These are phyloP conservation scores for Lagerstroemia speciosa DNA, from an alignment of 345 rosid genomes.

Conservation along the genomic window DNA sequence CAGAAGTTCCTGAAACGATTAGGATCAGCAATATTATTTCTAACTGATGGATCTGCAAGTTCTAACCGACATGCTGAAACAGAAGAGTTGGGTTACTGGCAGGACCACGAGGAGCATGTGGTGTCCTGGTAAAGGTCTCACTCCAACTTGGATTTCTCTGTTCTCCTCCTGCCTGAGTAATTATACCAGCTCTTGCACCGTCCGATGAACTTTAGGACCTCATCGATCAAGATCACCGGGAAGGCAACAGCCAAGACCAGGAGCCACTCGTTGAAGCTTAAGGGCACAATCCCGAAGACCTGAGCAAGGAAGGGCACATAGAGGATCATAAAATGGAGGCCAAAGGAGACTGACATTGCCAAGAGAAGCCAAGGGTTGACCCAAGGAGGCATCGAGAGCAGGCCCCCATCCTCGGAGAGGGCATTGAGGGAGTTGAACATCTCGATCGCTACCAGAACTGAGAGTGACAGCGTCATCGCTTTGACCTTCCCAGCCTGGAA, in stretches of 20 bases:
- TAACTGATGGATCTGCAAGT: no score
- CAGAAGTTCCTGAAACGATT: not conserved
- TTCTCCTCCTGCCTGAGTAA: constrained; percentile 13
- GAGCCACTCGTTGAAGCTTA: constrained; percentile 83
- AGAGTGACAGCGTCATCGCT: constrained; percentile 81
- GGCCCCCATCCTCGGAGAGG: constrained; percentile 80
- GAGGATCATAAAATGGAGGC: constrained; percentile 72
- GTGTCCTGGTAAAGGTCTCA: not conserved
- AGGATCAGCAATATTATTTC: not conserved
- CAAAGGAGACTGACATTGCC: constrained; percentile 80
- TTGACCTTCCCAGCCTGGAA: constrained; percentile 78
- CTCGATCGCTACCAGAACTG: constrained; percentile 89
- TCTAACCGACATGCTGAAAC: no score
- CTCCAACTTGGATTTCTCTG: not conserved
- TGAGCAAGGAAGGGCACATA: constrained; percentile 83
- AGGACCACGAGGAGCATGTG: not conserved
- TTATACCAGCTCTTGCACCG: constrained; percentile 44
- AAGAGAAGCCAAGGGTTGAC: constrained; percentile 77
- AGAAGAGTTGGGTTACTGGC: not conserved
- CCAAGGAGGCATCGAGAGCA: constrained; percentile 94
- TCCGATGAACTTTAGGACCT: constrained; percentile 72
- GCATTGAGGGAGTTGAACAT: constrained; percentile 97
- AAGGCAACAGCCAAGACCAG: constrained; percentile 67
- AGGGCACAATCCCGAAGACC: constrained; percentile 73
- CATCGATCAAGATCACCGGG: constrained; percentile 82